phyloP scores from a whole-genome alignment of 129 eudicot species.

The Arctium lappa region DNA sequence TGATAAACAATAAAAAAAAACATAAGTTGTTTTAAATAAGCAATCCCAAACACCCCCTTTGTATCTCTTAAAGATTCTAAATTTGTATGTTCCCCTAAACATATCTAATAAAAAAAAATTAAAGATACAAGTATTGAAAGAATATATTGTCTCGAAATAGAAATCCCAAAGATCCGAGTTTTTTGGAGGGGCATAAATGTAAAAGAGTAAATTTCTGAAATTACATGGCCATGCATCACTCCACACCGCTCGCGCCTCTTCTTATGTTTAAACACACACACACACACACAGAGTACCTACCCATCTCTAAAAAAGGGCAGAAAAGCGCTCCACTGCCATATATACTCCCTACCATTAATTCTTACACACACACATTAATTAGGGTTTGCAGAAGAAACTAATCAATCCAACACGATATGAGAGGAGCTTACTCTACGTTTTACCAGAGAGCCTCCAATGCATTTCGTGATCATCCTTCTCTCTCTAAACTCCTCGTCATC shows the following conservation, averaged over 20 bases:
- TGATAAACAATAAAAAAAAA: too few species aligned
- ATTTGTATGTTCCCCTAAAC: too few species aligned
- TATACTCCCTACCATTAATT: neutral
- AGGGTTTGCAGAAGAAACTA: neutral
- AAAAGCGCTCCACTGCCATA: constrained; percentile 35
- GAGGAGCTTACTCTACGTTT: constrained; percentile 40
- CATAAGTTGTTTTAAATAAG: too few species aligned
- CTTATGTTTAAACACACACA: constrained; percentile 17
- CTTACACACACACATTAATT: neutral
- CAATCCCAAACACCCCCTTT: too few species aligned
- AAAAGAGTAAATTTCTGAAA: neutral
- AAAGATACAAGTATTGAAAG: too few species aligned
- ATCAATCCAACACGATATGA: constrained; percentile 17
- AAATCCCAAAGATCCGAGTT: too few species aligned
- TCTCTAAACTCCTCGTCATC: constrained; percentile 45
- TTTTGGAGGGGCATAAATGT: neutral
- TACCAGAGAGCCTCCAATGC: constrained; percentile 53
- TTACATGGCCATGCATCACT: constrained; percentile 34
- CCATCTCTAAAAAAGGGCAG: constrained; percentile 31
- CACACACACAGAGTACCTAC: neutral
- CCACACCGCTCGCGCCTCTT: constrained; percentile 29
- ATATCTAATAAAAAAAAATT: too few species aligned
- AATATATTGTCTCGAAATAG: too few species aligned
- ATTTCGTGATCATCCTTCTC: constrained; percentile 38
- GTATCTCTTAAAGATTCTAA: too few species aligned